Percentiles rank a stretch among this genome's conserved stretches.
These are phyloP conservation scores for Pseudozyma thailandica DNA, from an alignment of 1,284 basidiomycete species.

Conservation along the genomic window DNA sequence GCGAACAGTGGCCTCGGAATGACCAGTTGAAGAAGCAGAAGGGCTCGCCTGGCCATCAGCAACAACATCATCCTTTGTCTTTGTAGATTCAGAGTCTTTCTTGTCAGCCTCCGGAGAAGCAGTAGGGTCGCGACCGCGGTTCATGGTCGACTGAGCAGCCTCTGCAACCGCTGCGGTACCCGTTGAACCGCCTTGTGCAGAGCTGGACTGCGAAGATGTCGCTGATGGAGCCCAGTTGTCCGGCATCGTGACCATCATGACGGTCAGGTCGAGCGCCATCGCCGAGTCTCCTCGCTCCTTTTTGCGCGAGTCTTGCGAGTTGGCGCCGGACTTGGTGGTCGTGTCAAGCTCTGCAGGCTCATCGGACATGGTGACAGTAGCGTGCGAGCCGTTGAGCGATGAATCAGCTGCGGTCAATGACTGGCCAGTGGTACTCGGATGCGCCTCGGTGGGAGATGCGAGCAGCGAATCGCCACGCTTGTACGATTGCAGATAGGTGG, in stretches of 20 bases:
- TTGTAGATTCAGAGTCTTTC: constrained; percentile 11
- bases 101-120: constrained; percentile 2
- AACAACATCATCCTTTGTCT: constrained; percentile 4
- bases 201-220: constrained; percentile 13
- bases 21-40: constrained; percentile 34
- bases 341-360: constrained; percentile 10
- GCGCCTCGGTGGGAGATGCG: constrained; percentile 12
- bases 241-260: constrained; percentile 58
- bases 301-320: constrained; percentile 3
- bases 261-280: constrained; percentile 57
- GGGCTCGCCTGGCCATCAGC: constrained; percentile 39
- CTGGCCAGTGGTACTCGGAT: neutral
- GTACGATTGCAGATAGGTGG: constrained; percentile 39
- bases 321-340: neutral
- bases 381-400: constrained; percentile 8
- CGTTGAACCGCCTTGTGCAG: constrained; percentile 2
- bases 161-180: constrained; percentile 54
- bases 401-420: neutral
- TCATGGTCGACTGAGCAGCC: constrained; percentile 44
- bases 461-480: constrained; percentile 36
- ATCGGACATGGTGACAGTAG: constrained; percentile 11
- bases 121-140: constrained; percentile 38
- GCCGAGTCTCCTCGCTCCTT: constrained; percentile 47
- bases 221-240: constrained; percentile 31
- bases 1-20: constrained; percentile 45